Conservation (phyloP, 2,329 filamentous ascomycete genomes). For the Fusarium incarnatum region DNA sequence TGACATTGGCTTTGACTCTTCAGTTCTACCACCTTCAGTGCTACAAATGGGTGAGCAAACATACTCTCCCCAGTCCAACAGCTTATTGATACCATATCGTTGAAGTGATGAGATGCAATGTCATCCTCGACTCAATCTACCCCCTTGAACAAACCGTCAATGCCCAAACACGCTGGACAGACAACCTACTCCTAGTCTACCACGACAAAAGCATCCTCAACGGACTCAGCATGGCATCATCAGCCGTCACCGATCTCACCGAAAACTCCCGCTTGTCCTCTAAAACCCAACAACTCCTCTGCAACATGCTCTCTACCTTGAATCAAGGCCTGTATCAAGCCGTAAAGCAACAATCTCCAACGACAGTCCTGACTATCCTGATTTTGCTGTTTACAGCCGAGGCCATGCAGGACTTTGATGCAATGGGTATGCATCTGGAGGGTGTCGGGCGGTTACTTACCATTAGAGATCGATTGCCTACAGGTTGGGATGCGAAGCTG, state of each 20-base stretch:
- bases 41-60: background rate
- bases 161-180: background rate
- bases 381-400: slow-evolving; percentile 1
- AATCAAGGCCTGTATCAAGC: background rate
- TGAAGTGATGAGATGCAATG: background rate
- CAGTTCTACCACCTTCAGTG: background rate
- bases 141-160: background rate
- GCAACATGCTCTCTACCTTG: background rate
- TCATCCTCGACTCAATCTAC: background rate
- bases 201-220: background rate
- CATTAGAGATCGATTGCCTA: background rate
- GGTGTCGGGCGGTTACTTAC: background rate
- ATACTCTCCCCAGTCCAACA: fast-evolving
- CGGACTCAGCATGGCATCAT: background rate
- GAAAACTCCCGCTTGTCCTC: background rate
- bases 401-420: background rate
- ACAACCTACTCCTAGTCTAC: background rate
- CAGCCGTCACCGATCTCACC: background rate
- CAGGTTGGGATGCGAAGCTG: background rate
- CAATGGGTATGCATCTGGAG: background rate
- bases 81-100: fast-evolving
- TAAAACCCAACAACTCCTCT: background rate
- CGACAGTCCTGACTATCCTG: background rate
- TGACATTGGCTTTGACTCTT: background rate
- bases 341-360: background rate